Conservation (phyloP, 345 rosid species). For the Hirschfeldia incana region DNA sequence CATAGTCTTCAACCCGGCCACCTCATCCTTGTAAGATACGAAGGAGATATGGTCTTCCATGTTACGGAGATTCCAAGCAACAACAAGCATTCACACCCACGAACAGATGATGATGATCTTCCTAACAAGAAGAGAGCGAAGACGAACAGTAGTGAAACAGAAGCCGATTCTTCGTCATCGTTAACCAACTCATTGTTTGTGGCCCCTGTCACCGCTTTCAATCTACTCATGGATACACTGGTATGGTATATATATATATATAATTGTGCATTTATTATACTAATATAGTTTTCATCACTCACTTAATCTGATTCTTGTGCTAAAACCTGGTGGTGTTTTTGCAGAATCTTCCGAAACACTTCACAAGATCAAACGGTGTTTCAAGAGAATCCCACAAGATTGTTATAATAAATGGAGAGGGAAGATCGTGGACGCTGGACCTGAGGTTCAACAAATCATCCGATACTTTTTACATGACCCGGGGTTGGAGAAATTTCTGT, state of each 20-base stretch:
- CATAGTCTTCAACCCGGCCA: slow-evolving; percentile 15
- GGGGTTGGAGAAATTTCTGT: not conserved
- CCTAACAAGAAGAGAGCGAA: slow-evolving; percentile 4
- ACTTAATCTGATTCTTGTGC: not conserved
- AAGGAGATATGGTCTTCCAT: slow-evolving; percentile 19
- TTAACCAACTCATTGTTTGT: not conserved
- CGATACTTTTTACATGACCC: not conserved
- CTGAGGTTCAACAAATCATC: not conserved
- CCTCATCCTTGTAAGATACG: not conserved
- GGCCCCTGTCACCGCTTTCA: not conserved
- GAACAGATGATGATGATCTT: not conserved
- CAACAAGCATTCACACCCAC: not conserved
- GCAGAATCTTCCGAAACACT: slow-evolving; percentile 1
- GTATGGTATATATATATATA: not conserved
- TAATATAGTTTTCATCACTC: not conserved
- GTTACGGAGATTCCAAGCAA: not conserved
- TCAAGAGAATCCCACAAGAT: not conserved
- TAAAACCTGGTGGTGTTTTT: not conserved
- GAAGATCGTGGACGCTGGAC: not conserved
- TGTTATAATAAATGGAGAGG: not conserved
- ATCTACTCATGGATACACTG: not conserved
- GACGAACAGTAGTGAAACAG: not conserved
- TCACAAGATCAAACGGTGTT: not conserved
- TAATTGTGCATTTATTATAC: not conserved
- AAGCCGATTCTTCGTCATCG: not conserved